Evolutionary conservation across 169 alveolate genomes (phyloP), one percentile per base, ranked within the genome.

Genomic region (Plasmodium gallinaceum): DNA sequence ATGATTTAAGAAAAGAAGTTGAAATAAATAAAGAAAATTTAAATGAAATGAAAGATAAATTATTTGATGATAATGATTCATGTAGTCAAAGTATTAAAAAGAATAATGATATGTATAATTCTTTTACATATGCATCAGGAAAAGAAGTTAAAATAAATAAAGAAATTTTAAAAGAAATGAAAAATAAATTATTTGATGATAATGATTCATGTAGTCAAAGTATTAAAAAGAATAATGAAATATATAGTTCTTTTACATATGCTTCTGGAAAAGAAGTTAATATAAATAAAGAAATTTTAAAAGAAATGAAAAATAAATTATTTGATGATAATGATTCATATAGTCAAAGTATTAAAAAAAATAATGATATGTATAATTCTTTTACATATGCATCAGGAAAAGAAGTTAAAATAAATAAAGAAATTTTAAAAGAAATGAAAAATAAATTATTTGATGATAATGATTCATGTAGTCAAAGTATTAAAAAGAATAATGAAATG

Each of bases 231-330:
- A 22, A 22, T 57, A 42, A 42, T 9, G 78, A 18, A 16, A 8
- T 16, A 7, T 45, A 20, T n/a, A 69, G 46, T 8, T 54, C 74
- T 10, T 80, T 80, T 58, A 65, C 78, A 43, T 80, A 80, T 54
- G 78, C 90, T 14, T 66, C 90, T 16, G 90, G 90, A 48, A 66
- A 80, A 48, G 90, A 64, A 10, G 80, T 65, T 58, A 80, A 54
- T n/a, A 52, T 66, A 60, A 80, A 80, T 80, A 51, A 80, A 20
- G 80, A 80, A 22, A 57, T 66, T 22, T 58, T 65, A 52, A 80
- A 65, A 57, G 37, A 52, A 24, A 80, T 80, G 71, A 68, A 74
- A 43, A 22, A 66, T 18, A 64, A 48, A 32, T 20, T 80, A 60
- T 80, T 80, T 58, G 90, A 80, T 80, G 78, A 80, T 32, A 58